Conservation (phyloP, 2,329 filamentous ascomycete genomes). For the Orbilia brochopaga region DNA sequence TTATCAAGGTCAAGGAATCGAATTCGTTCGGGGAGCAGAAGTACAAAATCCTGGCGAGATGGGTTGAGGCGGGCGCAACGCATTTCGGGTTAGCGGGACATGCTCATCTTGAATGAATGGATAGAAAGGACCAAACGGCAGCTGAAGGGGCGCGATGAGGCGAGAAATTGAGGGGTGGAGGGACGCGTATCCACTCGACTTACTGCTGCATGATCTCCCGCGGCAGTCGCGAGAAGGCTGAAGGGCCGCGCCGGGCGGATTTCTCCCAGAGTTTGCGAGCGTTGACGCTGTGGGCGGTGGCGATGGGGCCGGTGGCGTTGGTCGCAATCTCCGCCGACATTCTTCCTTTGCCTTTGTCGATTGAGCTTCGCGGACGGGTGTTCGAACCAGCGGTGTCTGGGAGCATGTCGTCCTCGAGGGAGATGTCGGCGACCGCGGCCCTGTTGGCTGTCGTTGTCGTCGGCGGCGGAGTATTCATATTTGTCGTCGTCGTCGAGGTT, state of each 20-base stretch:
- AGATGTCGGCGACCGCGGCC: neutral
- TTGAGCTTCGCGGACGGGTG: constrained; percentile 38
- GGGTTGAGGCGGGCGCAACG: constrained; percentile 16
- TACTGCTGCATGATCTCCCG: constrained; percentile 75
- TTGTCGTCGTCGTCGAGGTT: neutral
- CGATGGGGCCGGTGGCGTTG: constrained; percentile 1
- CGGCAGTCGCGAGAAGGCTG: constrained; percentile 66
- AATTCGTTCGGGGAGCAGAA: constrained; percentile 69
- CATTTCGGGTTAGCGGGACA: constrained; percentile 13
- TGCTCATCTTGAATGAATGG: neutral
- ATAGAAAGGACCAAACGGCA: constrained; percentile 15
- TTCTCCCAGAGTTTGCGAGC: constrained; percentile 31
- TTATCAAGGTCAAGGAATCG: constrained; percentile 70
- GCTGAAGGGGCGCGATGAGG: constrained; percentile 18
- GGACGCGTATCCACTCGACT: constrained; percentile 55
- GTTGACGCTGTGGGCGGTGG: constrained; percentile 19
- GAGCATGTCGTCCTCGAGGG: neutral
- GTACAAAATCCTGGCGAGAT: constrained; percentile 65
- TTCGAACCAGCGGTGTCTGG: constrained; percentile 6
- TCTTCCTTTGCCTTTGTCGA: constrained; percentile 51
- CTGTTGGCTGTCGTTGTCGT: neutral
- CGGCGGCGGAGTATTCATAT: neutral
- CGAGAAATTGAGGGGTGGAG: constrained; percentile 37
- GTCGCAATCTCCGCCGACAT: constrained; percentile 33
- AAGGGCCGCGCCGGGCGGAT: constrained; percentile 30